Base-by-base conservation (phyloP, 2,329 filamentous ascomycete genomes). In the Trichoderma semiorbis region DNA sequence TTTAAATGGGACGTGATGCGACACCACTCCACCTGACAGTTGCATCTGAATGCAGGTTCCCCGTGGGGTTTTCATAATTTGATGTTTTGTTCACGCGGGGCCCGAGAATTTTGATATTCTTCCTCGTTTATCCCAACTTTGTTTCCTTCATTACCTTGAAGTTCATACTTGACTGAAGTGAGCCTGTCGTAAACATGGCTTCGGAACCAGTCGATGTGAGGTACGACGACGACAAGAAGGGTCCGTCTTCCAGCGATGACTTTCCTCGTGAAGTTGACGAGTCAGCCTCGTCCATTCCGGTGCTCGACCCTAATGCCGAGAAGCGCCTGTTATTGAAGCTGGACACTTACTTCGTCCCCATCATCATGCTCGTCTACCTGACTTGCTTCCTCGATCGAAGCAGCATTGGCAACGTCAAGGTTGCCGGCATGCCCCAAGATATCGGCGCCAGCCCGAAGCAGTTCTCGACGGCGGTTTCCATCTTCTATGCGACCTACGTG, bases 361-460 rank as follows among this genome's bases (percentile, higher is more conserved):
- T 88, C 69, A 85, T 89, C 72, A 88, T 87, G 83, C 77, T 87
- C 61, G 82, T 88, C 5, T 90, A 88, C 73, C 75, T 90, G 24
- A 82, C 83, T 5, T 87, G 84, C 73, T 88, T 87, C 75, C 79
- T 89, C 53, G 88, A 90, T 77, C 82, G 88, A 69, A 81, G 82
- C 24, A 87, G 87, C 74, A 87, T 88, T 78, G 79, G 77, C 72
- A 81, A 78, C 65, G 78, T 79, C 18, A 77, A 80, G 8, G 78
- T 80, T 3, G 78, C 78, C 30, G 80, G 79, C 26, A 78, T 82
- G 73, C 77, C 78, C 18, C 74, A 80, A 21, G 79, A 79, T 61
- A 75, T 81, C n/a, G 75, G 77, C 16, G 77, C 80, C 50, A 75
- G 75, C 8, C 73, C 78, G 14, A 75, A 78, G 55, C 73, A 79